phyloP scores from a whole-genome alignment of 1,284 basidiomycete genomes.

The Marasmius oreades region DNA sequence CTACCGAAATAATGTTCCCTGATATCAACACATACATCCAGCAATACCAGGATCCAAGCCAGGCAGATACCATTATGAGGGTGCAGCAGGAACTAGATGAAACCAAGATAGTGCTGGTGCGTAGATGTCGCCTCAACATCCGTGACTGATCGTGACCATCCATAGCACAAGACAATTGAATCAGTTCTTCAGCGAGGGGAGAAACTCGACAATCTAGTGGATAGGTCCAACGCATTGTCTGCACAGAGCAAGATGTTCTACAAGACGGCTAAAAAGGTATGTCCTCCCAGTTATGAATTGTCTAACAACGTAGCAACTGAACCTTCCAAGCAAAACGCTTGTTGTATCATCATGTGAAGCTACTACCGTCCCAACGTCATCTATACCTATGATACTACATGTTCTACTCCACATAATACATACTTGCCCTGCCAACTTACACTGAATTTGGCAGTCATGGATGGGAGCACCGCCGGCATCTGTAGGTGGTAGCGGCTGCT shows the following conservation, averaged over 20 bases:
- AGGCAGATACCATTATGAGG: constrained; percentile 98
- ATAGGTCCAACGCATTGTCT: constrained; percentile 89
- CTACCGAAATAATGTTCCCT: constrained; percentile 62
- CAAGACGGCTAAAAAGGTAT: constrained; percentile 90
- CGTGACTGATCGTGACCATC: background rate
- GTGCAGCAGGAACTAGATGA: constrained; percentile 99
- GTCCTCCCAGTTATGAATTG: constrained; percentile 21
- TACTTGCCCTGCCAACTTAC: too few species aligned
- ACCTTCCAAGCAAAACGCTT: constrained; percentile 47
- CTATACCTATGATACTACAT: background rate
- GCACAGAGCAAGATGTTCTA: constrained; percentile 94
- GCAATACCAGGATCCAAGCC: constrained; percentile 97
- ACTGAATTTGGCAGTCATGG: too few species aligned
- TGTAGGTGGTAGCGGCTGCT: too few species aligned
- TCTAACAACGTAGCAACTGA: background rate
- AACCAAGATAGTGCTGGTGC: constrained; percentile 95
- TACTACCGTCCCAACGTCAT: background rate
- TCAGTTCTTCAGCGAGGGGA: constrained; percentile 95
- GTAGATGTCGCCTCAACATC: constrained; percentile 25
- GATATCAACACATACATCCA: constrained; percentile 79
- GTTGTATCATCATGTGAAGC: constrained; percentile 53
- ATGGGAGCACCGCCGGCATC: too few species aligned
- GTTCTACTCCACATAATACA: background rate
- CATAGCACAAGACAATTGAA: constrained; percentile 98
- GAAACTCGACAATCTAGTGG: constrained; percentile 96